A percentile compares a stretch with the other conserved stretches of the same genome.
phyloP scores from a whole-genome alignment of 2,329 filamentous ascomycete species.

The Dactylellina sp. region DNA sequence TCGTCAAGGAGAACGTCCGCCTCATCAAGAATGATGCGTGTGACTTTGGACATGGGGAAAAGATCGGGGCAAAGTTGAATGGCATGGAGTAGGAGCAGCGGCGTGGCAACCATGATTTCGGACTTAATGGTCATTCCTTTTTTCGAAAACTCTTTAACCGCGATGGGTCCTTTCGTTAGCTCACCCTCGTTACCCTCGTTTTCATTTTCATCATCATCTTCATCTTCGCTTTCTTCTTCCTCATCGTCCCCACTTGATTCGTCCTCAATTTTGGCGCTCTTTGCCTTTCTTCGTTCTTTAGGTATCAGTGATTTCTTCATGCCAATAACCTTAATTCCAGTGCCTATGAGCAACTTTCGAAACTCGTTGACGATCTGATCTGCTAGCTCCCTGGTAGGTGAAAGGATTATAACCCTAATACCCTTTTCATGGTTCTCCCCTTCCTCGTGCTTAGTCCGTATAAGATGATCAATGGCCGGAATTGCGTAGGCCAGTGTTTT shows the following conservation, averaged over 20 bases:
- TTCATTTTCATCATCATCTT: conserved; percentile 54
- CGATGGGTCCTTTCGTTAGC: conserved; percentile 61
- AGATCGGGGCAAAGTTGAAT: conserved; percentile 66
- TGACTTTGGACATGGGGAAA: conserved; percentile 74
- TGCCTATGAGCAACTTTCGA: conserved; percentile 80
- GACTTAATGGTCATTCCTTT: conserved; percentile 72
- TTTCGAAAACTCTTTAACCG: conserved; percentile 48
- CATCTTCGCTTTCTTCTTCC: conserved; percentile 61
- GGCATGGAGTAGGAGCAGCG: conserved; percentile 80
- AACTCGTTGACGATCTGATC: conserved; percentile 87
- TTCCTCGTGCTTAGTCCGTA: conserved; percentile 69
- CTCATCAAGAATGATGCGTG: conserved; percentile 86
- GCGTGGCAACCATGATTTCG: conserved; percentile 84
- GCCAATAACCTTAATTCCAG: conserved; percentile 80
- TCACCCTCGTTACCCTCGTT: conserved; percentile 62
- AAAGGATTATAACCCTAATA: conserved; percentile 77
- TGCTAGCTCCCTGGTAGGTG: conserved; percentile 81
- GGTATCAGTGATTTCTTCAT: conserved; percentile 82
- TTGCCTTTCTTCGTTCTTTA: conserved; percentile 45
- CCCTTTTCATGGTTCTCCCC: conserved; percentile 65
- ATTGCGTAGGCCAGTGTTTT: conserved; percentile 96
- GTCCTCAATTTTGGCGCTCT: conserved; percentile 60
- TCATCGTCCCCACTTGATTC: conserved; percentile 62
- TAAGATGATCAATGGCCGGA: conserved; percentile 76
- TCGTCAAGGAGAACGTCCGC: conserved; percentile 93